These are phyloP conservation scores for Collybia sp. DNA, from an alignment of 768 basidiomycete species.

Conservation along the genomic window DNA sequence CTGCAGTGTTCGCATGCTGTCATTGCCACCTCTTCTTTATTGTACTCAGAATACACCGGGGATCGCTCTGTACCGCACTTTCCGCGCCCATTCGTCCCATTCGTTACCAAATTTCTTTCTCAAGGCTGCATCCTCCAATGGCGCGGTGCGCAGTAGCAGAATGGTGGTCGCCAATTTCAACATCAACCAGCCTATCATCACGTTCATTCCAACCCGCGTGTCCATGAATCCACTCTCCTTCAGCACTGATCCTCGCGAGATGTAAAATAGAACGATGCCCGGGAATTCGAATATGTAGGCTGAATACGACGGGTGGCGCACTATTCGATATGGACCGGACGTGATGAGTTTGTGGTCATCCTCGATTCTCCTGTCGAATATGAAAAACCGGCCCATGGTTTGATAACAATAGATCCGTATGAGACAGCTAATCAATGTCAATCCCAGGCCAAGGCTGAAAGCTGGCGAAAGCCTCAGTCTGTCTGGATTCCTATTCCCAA, in stretches of 20 bases:
- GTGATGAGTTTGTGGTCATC: conserved; percentile 21
- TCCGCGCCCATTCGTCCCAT: conserved; percentile 21
- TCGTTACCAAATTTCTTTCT: conserved; percentile 22
- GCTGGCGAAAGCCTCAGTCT: no score
- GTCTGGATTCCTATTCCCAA: no score
- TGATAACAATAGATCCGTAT: conserved; percentile 22
- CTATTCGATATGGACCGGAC: conserved; percentile 23
- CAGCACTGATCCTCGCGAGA: conserved; percentile 24
- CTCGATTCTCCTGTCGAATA: conserved; percentile 29
- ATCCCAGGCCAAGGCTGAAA: no score
- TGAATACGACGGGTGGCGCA: conserved; percentile 29
- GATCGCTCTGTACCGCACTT: conserved; percentile 21
- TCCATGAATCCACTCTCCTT: conserved; percentile 24
- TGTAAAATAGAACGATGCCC: conserved; percentile 25
- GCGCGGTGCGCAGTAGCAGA: conserved; percentile 12
- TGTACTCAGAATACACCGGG: conserved; percentile 13
- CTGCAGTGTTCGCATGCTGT: no score
- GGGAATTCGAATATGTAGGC: conserved; percentile 18
- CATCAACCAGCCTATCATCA: conserved; percentile 6
- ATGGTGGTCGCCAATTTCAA: conserved; percentile 6
- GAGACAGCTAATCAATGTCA: no score
- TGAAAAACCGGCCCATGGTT: conserved; percentile 31
- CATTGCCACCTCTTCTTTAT: no score
- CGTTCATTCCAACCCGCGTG: conserved; percentile 14
- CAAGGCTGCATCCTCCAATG: conserved; percentile 22